phyloP scores from a whole-genome alignment of 345 rosid genomes.

The Psidium guajava region DNA sequence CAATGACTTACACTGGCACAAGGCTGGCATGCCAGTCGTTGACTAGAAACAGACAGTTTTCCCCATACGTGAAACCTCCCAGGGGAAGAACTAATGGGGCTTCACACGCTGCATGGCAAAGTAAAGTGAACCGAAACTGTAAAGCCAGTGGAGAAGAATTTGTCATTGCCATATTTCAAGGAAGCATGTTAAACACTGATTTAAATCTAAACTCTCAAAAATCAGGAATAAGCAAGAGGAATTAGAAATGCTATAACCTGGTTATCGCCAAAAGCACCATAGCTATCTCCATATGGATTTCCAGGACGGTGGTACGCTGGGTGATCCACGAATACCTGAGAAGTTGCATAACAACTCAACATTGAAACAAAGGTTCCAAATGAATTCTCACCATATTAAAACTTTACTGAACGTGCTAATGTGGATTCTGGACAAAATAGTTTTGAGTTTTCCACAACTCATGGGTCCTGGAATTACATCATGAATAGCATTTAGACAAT shows the following conservation, averaged over 20 bases:
- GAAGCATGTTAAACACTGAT: background rate
- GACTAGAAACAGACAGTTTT: slow-evolving; percentile 80
- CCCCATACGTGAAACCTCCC: slow-evolving; percentile 92
- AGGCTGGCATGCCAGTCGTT: slow-evolving; percentile 99
- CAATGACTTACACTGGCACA: slow-evolving; percentile 67
- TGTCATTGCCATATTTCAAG: slow-evolving; percentile 6
- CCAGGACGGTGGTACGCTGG: slow-evolving; percentile 84
- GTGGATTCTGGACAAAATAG: background rate
- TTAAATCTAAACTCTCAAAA: background rate
- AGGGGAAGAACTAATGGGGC: slow-evolving; percentile 89
- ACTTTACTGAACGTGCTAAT: background rate
- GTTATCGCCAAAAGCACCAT: slow-evolving; percentile 88
- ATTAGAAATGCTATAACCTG: slow-evolving; percentile 36
- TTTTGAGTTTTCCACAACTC: background rate
- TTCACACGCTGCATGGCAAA: slow-evolving; percentile 96
- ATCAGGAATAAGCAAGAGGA: background rate
- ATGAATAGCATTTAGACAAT: background rate
- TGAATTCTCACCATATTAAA: background rate
- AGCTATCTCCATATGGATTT: slow-evolving; percentile 75
- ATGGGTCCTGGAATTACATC: background rate
- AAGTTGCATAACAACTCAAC: background rate
- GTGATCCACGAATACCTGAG: slow-evolving; percentile 85
- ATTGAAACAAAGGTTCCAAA: background rate
- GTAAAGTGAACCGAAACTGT: slow-evolving; percentile 92
- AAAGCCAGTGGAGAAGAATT: slow-evolving; percentile 16